phyloP scores from a whole-genome alignment of 768 basidiomycete species.

The Hericium coralloides region DNA sequence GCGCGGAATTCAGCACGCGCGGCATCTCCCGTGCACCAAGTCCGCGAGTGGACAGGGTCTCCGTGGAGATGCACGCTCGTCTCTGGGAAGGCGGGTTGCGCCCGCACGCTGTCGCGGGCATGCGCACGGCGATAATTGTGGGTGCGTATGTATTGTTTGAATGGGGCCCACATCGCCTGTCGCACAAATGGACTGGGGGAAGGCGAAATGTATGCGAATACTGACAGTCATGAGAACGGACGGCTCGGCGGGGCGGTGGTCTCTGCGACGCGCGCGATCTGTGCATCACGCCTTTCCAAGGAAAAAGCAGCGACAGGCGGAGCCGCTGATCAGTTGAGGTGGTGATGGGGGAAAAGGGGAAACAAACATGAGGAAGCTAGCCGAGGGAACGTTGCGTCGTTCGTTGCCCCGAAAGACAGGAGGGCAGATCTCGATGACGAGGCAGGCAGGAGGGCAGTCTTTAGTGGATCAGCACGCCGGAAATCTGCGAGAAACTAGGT shows the following conservation, averaged over 20 bases:
- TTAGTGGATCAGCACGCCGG: constrained; percentile 4
- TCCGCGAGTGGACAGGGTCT: not conserved
- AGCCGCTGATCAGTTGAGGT: not conserved
- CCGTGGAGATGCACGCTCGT: not conserved
- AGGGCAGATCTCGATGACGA: too few species aligned
- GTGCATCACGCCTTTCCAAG: too few species aligned
- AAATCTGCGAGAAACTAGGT: constrained; percentile 6
- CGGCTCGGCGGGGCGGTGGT: too few species aligned
- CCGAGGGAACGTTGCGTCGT: not conserved
- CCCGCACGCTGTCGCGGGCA: not conserved
- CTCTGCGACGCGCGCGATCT: too few species aligned
- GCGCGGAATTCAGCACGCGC: not conserved
- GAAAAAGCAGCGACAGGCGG: not conserved
- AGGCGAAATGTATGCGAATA: too few species aligned
- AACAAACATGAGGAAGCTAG: not conserved
- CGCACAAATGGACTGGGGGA: too few species aligned
- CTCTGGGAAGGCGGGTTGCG: not conserved
- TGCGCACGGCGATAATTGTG: not conserved
- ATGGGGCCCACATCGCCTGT: too few species aligned
- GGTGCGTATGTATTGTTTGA: not conserved
- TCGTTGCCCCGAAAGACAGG: not conserved
- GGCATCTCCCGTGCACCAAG: not conserved
- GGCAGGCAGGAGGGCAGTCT: not conserved
- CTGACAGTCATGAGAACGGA: too few species aligned
- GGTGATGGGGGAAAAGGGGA: not conserved